These are phyloP conservation scores for Rhexocercosporidium sp. DNA, from an alignment of 2,329 filamentous ascomycete species.

Conservation along the genomic window DNA sequence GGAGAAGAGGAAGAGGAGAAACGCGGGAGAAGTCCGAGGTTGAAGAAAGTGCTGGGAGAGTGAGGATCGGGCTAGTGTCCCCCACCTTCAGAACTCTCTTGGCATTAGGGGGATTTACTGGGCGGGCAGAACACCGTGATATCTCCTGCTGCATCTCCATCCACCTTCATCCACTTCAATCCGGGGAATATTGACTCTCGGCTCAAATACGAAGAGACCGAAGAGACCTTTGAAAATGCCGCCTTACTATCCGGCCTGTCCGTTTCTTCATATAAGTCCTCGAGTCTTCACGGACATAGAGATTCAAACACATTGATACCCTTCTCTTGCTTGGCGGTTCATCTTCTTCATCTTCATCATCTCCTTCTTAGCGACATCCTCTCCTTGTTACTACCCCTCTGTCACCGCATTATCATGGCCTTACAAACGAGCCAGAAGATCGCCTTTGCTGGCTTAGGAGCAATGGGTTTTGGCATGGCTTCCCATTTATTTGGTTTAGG, in stretches of 20 bases:
- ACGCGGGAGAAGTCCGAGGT: conserved; percentile 4
- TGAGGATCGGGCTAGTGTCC: background rate
- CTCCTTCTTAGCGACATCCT: background rate
- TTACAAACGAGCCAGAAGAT: conserved; percentile 44
- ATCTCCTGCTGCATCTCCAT: too few relatives aligned
- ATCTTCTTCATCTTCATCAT: background rate
- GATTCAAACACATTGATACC: conserved; percentile 2
- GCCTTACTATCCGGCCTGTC: background rate
- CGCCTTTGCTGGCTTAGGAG: conserved; percentile 63
- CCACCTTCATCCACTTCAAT: background rate
- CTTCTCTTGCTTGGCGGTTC: background rate
- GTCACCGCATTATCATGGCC: background rate
- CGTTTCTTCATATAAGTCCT: background rate
- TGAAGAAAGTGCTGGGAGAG: background rate
- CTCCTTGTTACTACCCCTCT: background rate
- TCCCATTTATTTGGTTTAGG: conserved; percentile 71
- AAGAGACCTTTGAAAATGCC: background rate
- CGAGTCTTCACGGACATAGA: background rate
- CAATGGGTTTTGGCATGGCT: conserved; percentile 84
- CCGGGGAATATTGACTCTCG: background rate
- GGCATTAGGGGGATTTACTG: background rate
- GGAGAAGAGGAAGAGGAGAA: background rate
- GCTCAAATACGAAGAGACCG: background rate
- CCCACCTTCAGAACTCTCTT: background rate
- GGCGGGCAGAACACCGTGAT: conserved; percentile 9